Evolutionary conservation across 805 yeast species (phyloP).

Genomic region (Teunomyces atbi): DNA sequence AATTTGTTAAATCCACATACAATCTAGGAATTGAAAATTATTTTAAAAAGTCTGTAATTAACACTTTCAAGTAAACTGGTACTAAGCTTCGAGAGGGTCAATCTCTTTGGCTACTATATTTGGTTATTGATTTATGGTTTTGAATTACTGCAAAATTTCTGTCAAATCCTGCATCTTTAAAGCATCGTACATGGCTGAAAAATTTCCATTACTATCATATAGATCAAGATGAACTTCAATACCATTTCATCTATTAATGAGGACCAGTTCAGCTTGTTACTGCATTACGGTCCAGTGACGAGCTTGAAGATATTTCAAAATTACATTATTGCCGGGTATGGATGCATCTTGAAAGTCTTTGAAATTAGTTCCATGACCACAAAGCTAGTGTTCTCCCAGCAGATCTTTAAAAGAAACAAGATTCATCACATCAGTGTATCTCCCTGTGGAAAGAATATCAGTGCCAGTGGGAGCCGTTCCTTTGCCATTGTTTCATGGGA

Average conservation of each 20-base stretch:
- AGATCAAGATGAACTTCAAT: constrained; percentile 1
- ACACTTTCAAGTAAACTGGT: no score
- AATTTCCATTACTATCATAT: not conserved
- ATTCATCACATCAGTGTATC: constrained; percentile 69
- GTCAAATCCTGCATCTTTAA: not conserved
- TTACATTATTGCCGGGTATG: constrained; percentile 60
- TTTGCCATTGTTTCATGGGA: constrained; percentile 36
- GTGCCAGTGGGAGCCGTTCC: constrained; percentile 72
- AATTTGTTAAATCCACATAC: no score
- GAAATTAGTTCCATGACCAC: constrained; percentile 33
- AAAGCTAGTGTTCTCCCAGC: constrained; percentile 34
- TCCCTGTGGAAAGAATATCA: constrained; percentile 28
- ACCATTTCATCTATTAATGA: constrained; percentile 18
- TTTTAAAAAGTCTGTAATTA: no score
- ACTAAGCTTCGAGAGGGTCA: no score
- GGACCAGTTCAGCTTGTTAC: constrained; percentile 14
- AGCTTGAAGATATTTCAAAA: constrained; percentile 48
- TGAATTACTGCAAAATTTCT: not conserved
- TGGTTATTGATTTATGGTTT: not conserved
- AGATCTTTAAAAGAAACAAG: constrained; percentile 68
- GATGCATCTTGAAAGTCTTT: constrained; percentile 61
- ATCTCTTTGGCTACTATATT: no score
- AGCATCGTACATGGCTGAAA: constrained; percentile 2
- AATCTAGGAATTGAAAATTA: no score
- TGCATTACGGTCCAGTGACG: constrained; percentile 70